Evolutionary conservation across 2,329 filamentous ascomycete species (phyloP), one percentile per base, ranked within the genome.

Genomic region (Metarhizium rileyi): DNA sequence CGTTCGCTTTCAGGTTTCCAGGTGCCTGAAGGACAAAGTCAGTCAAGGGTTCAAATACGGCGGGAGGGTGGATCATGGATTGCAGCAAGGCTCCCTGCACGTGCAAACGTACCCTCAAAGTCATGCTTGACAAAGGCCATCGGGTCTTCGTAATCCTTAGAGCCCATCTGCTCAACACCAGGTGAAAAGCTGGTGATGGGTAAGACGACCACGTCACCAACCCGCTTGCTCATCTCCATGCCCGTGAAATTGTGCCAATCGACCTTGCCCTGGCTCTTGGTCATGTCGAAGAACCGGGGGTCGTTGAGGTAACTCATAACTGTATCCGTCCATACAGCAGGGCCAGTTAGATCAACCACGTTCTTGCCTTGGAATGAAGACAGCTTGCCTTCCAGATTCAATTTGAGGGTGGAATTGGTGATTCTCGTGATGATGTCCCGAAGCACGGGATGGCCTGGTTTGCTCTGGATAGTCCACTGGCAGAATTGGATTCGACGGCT

Each of bases 71-170:
- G n/a, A n/a, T n/a, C n/a, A 7, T 12, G 28, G 28, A 30, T 30
- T 6, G 28, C 28, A 7, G 10, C 35, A 38, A 38, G 40, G 28
- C 18, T 20, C 38, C n/a, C 4, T 23, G 5, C 8, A 46, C 22
- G 38, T 26, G n/a, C 14, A 10, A 18, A 25, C 77, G 57, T 72
- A 94, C 91, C 93, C 74, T 95, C 88, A 66, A 98, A 98, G 49
- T 90, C 84, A 70, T 98, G 93, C 70, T 93, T 90, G 53, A 98
- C 93, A 73, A 95, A 97, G 2, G 93, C 93, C 88, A 95, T 91
- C 1, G 90, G 89, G 64, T 97, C 86, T 57, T 96, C 89, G 40
- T 83, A 77, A 54, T 94, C 90, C 61, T 84, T 84, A 43, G 93
- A 87, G 12, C 87, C 87, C 90, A 96, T 97, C 65, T 95, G 90